Base-by-base conservation (phyloP, 768 basidiomycete species). In the Leccinum obscurum region DNA sequence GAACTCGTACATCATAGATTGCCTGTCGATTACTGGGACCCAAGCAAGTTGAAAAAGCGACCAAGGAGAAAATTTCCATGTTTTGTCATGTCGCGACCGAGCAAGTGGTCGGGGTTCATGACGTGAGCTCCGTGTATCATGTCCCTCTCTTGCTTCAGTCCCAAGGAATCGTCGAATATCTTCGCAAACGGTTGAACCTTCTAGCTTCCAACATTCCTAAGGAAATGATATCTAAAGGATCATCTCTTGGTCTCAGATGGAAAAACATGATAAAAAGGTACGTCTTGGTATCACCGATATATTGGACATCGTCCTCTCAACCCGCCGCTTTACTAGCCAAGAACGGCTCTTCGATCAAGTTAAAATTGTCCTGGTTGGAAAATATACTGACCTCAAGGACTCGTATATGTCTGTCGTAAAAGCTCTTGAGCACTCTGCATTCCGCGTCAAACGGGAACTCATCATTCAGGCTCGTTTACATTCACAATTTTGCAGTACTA, bases 381-480 rank as follows among this genome's bases (percentile, higher is more conserved):
- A 99, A 77, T 99, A 99, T 79, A 98, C 95, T 13, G 88, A 93
- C 64, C 80, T 98, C 52, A 92, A 94, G 76, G 96, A 99, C 75
- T 97, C 95, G 28, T 99, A 99, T 74, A 98, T 98, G 93, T 94
- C 92, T 30, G 96, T 99, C 58, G 88, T 87, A 69, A 99, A 99
- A 80, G 86, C 97, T 22, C 81, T 99, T 37, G 96, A 99, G 75
- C 96, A 99, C 75, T 95, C 95, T 6, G 93, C 95, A 1, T 93
- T 98, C 78, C 86, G 93, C 48, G 91, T 96, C 57, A 90, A 87
- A 58, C 80, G 92, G 58, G 95, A 92, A 70, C 83, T 99, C 41
- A 80, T 78, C 55, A 80, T 98, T 44, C 84, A 93, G 66, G 95
- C 92, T 64, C 50, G 85, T 77, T 17, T 26, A 3, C 8, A n/a